phyloP scores from a whole-genome alignment of 2,329 filamentous ascomycete genomes.

The Nannizziopsis barbatae region DNA sequence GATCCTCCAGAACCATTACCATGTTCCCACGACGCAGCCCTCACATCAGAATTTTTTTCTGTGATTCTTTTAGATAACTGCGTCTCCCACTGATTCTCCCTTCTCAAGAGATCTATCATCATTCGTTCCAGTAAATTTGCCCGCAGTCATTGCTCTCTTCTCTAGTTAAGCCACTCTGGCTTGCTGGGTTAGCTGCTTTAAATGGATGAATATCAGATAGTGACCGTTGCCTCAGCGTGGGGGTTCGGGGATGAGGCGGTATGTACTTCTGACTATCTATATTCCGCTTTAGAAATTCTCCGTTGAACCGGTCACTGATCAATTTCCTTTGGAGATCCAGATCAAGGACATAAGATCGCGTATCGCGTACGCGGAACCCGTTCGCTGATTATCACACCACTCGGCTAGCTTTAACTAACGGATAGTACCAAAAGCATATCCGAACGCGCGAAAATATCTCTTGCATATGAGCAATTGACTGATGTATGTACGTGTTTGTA shows the following conservation, averaged over 20 bases:
- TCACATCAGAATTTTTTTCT: too few relatives aligned
- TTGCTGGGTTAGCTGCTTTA: not conserved
- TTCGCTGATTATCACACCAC: not conserved
- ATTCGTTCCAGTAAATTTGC: not conserved
- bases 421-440: not conserved
- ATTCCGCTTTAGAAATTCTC: not conserved
- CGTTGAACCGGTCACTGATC: not conserved
- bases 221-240: constrained; percentile 27
- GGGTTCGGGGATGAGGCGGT: constrained; percentile 26
- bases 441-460: constrained; percentile 6
- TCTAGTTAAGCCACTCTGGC: not conserved
- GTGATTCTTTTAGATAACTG: too few relatives aligned
- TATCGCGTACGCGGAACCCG: constrained; percentile 17
- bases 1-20: too few relatives aligned
- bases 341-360: constrained; percentile 19
- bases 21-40: too few relatives aligned
- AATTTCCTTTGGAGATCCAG: constrained; percentile 11
- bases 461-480: constrained; percentile 19
- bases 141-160: not conserved
- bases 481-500: constrained; percentile 18
- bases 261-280: constrained; percentile 8
- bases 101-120: not conserved
- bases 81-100: not conserved
- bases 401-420: not conserved
- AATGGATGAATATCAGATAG: constrained; percentile 15